Base-by-base conservation (phyloP, 768 basidiomycete species). In the Terana coerulea region DNA sequence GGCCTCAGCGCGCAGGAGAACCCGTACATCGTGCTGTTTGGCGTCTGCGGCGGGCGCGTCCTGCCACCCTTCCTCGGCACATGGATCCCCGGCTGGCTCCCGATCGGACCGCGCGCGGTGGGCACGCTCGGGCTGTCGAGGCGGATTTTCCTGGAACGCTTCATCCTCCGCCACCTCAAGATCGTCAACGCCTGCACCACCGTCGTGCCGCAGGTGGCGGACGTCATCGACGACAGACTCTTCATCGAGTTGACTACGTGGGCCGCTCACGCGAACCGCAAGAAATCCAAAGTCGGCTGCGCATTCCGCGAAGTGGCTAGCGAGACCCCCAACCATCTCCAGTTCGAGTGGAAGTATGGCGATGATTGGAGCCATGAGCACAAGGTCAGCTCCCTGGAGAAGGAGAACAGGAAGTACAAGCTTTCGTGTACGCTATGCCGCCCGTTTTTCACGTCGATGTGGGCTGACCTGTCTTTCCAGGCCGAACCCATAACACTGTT, bases 171-270 rank as follows among this genome's bases (percentile, higher is more conserved):
- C n/a, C 51, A 61, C 12, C 61, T 68, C 24, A 22, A 51, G n/a
- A 47, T 43, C 14, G 54, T 68, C 50, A 68, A 68, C 47, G 54
- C 52, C 5, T 52, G 48, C 29, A 68, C 66, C 3, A 68, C 66
- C 26, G 48, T 68, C 21, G 58, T 66, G 12, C 57, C 65, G 28
- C 35, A 49, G 33, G 62, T 34, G n/a, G n/a, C 61, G 39, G 51
- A 52, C 28, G 56, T 58, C 36, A 47, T 64, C 30, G 53, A 55
- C 31, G 30, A 42, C 43, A 52, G 62, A 47, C 56, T 46, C 54
- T 63, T 22, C 51, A 63, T n/a, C n/a, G n/a, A n/a, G 26, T 53
- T 66, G 35, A 57, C 59, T 26, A 54, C 53, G 0, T 68, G 66
- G 66, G 57, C 58, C 21, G 51, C 60, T 36, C 54, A 61, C 49